These are phyloP conservation scores for Taiozyma sp. DNA, from an alignment of 1,139 yeast genomes.

Conservation along the genomic window DNA sequence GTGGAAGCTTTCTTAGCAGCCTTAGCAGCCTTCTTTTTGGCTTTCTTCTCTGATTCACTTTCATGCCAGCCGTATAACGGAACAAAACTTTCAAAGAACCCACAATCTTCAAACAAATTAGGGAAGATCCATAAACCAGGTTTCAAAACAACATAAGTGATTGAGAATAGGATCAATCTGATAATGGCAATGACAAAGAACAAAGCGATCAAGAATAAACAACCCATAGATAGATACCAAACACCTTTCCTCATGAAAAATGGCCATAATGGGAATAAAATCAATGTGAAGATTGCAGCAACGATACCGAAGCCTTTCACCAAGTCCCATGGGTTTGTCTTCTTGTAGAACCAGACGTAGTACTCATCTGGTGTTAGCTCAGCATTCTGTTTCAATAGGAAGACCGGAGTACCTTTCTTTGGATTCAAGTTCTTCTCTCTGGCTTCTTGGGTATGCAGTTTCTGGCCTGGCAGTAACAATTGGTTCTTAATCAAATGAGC, in stretches of 20 bases:
- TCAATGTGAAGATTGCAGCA: constrained; percentile 64
- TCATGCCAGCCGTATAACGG: constrained; percentile 90
- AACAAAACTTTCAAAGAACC: constrained; percentile 84
- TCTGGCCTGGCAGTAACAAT: constrained; percentile 67
- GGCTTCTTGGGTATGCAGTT: constrained; percentile 69
- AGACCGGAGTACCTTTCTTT: constrained; percentile 68
- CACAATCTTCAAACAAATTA: constrained; percentile 91
- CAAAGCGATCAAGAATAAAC: constrained; percentile 66
- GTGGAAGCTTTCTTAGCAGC: not conserved
- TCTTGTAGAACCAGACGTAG: constrained; percentile 79
- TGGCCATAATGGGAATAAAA: constrained; percentile 97
- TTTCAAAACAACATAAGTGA: constrained; percentile 53
- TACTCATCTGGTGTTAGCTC: constrained; percentile 72
- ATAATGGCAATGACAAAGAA: constrained; percentile 78
- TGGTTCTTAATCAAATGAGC: constrained; percentile 67
- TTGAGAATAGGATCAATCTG: constrained; percentile 64
- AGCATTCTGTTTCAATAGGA: constrained; percentile 63
- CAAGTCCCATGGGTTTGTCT: constrained; percentile 64
- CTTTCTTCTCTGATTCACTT: constrained; percentile 27
- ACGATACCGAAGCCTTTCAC: constrained; percentile 61
- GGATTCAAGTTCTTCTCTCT: constrained; percentile 59
- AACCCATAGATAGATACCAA: constrained; percentile 80
- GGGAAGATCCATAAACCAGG: constrained; percentile 95
- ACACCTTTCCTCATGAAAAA: constrained; percentile 81
- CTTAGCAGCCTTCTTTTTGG: constrained; percentile 10